Evolutionary conservation across 768 basidiomycete species (phyloP), one percentile per base, ranked within the genome.

Genomic region (Rubroboletus pulcherrimus): DNA sequence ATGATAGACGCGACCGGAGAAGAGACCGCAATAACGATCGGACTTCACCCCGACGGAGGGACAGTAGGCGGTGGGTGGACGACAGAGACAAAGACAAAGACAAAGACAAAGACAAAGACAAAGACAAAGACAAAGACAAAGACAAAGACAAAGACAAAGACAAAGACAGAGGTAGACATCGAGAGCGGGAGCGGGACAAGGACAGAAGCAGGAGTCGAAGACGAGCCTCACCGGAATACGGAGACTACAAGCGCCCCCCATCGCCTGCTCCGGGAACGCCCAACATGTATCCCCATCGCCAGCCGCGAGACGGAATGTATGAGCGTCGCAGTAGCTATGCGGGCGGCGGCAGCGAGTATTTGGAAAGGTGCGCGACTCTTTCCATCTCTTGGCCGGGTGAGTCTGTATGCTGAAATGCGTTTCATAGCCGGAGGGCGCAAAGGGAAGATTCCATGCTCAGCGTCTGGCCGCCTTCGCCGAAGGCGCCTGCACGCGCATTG

Each of bases 401-500:
- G 24, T 37, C 0, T 7, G 31, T 19, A 31, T 49, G 7, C 47
- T 61, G 35, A 53, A 0, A n/a, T 15, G 17, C 5, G 1, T 33
- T 42, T 54, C 49, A 1, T 56, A 93, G 91, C 62, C 91, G 92
- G 33, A 78, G 89, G 53, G 66, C 76, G 45, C 85, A 92, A 66
- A 78, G 92, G 46, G 83, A 83, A 61, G 75, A 62, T 5, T 80
- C 73, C 9, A 77, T 76, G 6, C 68, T 84, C 2, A 78, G 79
- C 61, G 77, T 91, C n/a, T 94, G 92, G 92, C 92, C 92, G 2
- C 71, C 83, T 4, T 93, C 92, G 3, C 92, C 92, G 0, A 87
- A 86, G 59, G 81, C 78, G 10, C 83, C 84, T 52, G 73, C 79
- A 37, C 81, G 89, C 37, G 70, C 72, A 44, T 59, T 82, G 83